phyloP scores from a whole-genome alignment of 1,284 basidiomycete species.

The Spongiforma sp. region DNA sequence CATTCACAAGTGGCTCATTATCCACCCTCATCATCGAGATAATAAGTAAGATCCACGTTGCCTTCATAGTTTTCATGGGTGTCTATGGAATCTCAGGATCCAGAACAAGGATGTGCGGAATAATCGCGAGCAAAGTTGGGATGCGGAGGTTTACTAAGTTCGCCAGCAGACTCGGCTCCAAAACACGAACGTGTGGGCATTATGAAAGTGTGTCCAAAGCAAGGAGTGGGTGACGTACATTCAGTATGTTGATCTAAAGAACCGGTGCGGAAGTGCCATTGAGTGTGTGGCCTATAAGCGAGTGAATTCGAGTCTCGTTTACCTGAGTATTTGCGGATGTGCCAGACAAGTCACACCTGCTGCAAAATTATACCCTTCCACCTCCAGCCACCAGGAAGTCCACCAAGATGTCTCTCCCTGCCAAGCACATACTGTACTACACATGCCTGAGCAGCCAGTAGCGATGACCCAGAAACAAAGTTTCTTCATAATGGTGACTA shows the following conservation, averaged over 20 bases:
- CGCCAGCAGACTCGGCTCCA: not conserved
- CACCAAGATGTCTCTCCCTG: constrained; percentile 52
- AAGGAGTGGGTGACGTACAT: constrained; percentile 75
- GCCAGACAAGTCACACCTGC: constrained; percentile 84
- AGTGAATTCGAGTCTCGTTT: not conserved
- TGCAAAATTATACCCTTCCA: constrained; percentile 52
- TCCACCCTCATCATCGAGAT: constrained; percentile 43
- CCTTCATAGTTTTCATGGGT: constrained; percentile 40
- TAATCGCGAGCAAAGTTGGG: constrained; percentile 43
- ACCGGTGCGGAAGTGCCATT: constrained; percentile 70
- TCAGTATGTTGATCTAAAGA: constrained; percentile 79
- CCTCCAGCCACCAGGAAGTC: constrained; percentile 48
- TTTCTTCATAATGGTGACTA: too few species aligned
- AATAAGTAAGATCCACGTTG: constrained; percentile 55
- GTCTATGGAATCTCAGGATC: constrained; percentile 40
- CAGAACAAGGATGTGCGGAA: constrained; percentile 12
- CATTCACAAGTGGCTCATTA: constrained; percentile 33
- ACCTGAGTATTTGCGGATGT: constrained; percentile 70
- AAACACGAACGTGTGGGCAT: constrained; percentile 5
- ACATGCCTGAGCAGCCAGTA: too few species aligned
- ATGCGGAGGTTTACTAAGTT: constrained; percentile 49
- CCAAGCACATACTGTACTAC: constrained; percentile 69
- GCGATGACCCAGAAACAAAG: too few species aligned
- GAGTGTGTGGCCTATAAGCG: constrained; percentile 72
- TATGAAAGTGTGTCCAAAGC: constrained; percentile 19